A percentile compares a stretch with the other conserved stretches of the same genome.
phyloP scores from a whole-genome alignment of 2,329 filamentous ascomycete species.

The Clonostachys chloroleuca region DNA sequence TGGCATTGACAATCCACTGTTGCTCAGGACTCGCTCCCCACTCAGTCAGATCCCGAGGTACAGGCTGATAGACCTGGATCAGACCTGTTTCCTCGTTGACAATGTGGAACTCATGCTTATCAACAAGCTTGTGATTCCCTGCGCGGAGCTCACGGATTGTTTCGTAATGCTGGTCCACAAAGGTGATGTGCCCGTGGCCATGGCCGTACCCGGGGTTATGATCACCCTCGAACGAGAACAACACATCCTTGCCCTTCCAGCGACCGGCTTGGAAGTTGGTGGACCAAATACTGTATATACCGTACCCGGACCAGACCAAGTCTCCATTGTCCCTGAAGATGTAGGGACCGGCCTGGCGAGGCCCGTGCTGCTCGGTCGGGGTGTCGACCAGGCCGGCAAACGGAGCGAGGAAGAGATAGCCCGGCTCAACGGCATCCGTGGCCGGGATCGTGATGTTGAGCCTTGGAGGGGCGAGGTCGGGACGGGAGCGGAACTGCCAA shows the following conservation, averaged over 20 bases:
- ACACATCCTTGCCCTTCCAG: slow-evolving; percentile 45
- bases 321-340: slow-evolving; percentile 51
- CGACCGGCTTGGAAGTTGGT: slow-evolving; percentile 47
- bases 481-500: slow-evolving; percentile 12
- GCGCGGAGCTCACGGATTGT: slow-evolving; percentile 47
- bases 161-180: slow-evolving; percentile 50
- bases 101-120: slow-evolving; percentile 52
- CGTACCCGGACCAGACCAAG: slow-evolving; percentile 52
- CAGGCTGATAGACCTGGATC: slow-evolving; percentile 48
- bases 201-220: slow-evolving; percentile 46
- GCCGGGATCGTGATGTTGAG: slow-evolving; percentile 37
- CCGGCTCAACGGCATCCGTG: slow-evolving; percentile 27
- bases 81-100: slow-evolving; percentile 46
- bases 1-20: slow-evolving; percentile 51
- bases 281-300: slow-evolving; percentile 44
- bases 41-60: slow-evolving; percentile 33
- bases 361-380: slow-evolving; percentile 31
- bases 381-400: slow-evolving; percentile 27
- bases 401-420: slow-evolving; percentile 37
- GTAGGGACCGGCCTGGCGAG: slow-evolving; percentile 47
- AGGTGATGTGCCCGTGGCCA: slow-evolving; percentile 47
- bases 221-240: slow-evolving; percentile 50
- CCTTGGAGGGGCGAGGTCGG: slow-evolving; percentile 16
- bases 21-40: slow-evolving; percentile 42
- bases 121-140: slow-evolving; percentile 41